These are phyloP conservation scores for Globisporangium spiculum DNA, from an alignment of 352 stramenopile species.

Conservation along the genomic window DNA sequence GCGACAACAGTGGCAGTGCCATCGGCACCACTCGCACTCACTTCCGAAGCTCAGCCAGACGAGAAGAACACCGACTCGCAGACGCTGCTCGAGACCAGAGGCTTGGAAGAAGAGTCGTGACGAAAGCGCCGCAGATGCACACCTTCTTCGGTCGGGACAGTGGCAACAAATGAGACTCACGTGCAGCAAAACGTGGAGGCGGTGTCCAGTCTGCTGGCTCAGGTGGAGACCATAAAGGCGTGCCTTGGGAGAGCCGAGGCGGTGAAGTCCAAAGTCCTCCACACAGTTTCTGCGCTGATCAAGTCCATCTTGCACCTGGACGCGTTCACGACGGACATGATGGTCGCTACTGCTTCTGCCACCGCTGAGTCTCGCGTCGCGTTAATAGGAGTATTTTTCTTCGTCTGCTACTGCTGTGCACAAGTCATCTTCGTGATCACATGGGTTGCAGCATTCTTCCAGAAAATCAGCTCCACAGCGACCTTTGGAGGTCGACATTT, in stretches of 20 bases:
- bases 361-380: not conserved
- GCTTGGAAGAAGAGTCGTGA: not conserved
- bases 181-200: not conserved
- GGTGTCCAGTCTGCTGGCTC: not conserved
- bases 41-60: not conserved
- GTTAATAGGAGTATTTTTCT: not conserved
- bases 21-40: not conserved
- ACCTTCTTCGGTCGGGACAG: not conserved
- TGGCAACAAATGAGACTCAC: not conserved
- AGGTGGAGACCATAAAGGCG: not conserved
- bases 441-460: not conserved
- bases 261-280: not conserved
- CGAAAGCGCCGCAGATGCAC: not conserved
- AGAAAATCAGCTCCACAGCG: not conserved
- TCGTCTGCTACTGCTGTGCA: not conserved
- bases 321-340: not conserved
- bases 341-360: not conserved
- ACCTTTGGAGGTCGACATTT: not conserved
- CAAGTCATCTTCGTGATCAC: not conserved
- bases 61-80: not conserved
- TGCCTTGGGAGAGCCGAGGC: not conserved
- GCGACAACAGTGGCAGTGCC: not conserved
- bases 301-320: constrained; percentile 5
- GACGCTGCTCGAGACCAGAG: not conserved
- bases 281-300: not conserved